Conservation (phyloP, 768 basidiomycete genomes). For the Leccinum rimulosum region DNA sequence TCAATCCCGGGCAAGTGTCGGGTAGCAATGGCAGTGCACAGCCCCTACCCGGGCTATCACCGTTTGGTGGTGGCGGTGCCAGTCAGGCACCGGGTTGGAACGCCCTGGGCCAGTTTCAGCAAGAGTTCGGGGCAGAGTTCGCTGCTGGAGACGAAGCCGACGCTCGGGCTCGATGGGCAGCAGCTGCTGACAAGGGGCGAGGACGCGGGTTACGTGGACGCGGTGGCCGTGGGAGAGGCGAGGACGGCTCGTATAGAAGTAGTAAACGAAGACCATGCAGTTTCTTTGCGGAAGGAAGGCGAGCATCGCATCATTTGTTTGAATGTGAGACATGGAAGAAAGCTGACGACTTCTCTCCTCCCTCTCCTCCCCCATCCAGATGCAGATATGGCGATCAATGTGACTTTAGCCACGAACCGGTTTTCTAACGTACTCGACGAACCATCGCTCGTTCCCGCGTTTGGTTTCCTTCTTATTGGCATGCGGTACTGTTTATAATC, state of each 20-base stretch:
- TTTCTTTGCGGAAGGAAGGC: slow-evolving; percentile 91
- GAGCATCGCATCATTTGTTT: slow-evolving; percentile 55
- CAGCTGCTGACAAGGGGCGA: slow-evolving; percentile 44
- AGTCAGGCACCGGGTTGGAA: slow-evolving; percentile 39
- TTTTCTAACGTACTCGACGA: slow-evolving; percentile 23
- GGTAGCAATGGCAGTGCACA: slow-evolving; percentile 31
- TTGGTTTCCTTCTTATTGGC: slow-evolving; percentile 9
- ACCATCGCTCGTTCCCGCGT: not conserved
- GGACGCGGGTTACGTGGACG: slow-evolving; percentile 58
- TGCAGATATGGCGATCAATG: slow-evolving; percentile 88
- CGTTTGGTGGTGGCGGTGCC: slow-evolving; percentile 35
- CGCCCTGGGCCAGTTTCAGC: slow-evolving; percentile 37
- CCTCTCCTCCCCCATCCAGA: slow-evolving; percentile 38
- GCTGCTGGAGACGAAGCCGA: slow-evolving; percentile 44
- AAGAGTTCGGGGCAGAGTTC: slow-evolving; percentile 45
- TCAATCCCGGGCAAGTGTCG: slow-evolving; percentile 27
- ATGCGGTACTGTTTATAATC: slow-evolving; percentile 14
- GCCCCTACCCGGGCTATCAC: slow-evolving; percentile 12
- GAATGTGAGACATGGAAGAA: slow-evolving; percentile 22
- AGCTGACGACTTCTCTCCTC: slow-evolving; percentile 32
- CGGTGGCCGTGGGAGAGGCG: slow-evolving; percentile 52
- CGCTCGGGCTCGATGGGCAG: slow-evolving; percentile 44
- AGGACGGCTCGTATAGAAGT: slow-evolving; percentile 66
- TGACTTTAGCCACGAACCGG: slow-evolving; percentile 72
- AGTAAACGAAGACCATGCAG: slow-evolving; percentile 87